Percentiles rank a stretch among this genome's conserved stretches.
phyloP scores from a whole-genome alignment of 1,284 basidiomycete genomes.

The Filobasidium uniguttulatum region DNA sequence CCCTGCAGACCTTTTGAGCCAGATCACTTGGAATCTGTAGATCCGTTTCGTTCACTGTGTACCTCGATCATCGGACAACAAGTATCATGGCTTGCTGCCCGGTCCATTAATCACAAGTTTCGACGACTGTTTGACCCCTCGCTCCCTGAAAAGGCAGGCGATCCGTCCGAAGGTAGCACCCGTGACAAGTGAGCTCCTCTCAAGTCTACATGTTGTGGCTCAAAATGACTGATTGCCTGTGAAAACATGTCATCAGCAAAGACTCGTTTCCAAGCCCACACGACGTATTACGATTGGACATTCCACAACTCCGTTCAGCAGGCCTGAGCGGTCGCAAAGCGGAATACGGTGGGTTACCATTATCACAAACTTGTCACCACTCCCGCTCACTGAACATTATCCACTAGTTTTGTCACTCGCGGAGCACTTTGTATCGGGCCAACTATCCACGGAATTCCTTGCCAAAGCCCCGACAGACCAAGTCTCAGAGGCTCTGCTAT shows the following conservation, averaged over 20 bases:
- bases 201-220: not conserved
- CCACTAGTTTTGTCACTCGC: conserved; percentile 66
- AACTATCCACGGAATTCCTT: conserved; percentile 57
- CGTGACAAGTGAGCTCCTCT: too few relatives aligned
- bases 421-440: conserved; percentile 58
- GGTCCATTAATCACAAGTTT: conserved; percentile 73
- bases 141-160: conserved; percentile 49
- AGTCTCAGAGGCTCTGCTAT: conserved; percentile 56
- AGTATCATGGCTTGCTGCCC: conserved; percentile 79
- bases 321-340: conserved; percentile 68
- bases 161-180: conserved; percentile 8
- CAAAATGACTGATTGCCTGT: conserved; percentile 16
- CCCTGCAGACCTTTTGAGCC: conserved; percentile 62
- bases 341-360: conserved; percentile 53
- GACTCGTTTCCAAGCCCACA: conserved; percentile 54
- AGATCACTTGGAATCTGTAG: conserved; percentile 51
- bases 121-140: conserved; percentile 56
- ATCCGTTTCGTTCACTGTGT: conserved; percentile 59
- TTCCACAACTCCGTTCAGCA: conserved; percentile 49
- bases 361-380: not conserved
- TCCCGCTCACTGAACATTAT: not conserved
- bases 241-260: conserved; percentile 12
- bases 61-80: conserved; percentile 71
- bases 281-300: conserved; percentile 50
- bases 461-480: conserved; percentile 58